Base-by-base conservation (phyloP, 257 asterid species). In the Solanum peruvianum region DNA sequence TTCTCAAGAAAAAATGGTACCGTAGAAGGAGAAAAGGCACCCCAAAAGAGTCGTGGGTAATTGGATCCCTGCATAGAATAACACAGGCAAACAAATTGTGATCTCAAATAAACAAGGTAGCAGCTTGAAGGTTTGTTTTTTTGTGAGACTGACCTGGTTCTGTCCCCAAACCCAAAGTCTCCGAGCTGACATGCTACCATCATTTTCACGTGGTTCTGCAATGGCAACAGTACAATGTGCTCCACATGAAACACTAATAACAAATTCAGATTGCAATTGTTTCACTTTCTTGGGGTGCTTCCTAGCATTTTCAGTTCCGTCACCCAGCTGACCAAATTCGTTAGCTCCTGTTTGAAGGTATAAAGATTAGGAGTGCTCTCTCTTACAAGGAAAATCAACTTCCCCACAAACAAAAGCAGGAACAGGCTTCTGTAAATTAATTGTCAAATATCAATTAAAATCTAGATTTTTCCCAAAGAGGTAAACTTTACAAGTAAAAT, bases 161-260 rank as follows among this genome's bases (percentile, higher is more conserved):
- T 97, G 98, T 83, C 99, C 99, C 99, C 99, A 96, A 84, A 97
- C 94, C 99, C 99, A 95, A 45, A 96, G 93, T 90, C 99, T 93
- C 92, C 95, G 90, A 25, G 88, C 88, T 21, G 99, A 92, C 87
- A 87, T 15, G 76, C 97, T 93, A 87, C 96, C 99, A 93, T 95
- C 98, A 35, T 94, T 94, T 88, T 95, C 93, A 70, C 95, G 97
- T 3, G 98, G 97, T 87, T 93, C 97, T 62, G 99, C 97, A 86
- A 97, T 93, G 56, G 98, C 99, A 31, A 95, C 98, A 85, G 98
- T 95, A 88, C 98, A 97, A 90, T 93, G 98, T 75, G 98, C 98
- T 80, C 99, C 99, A 91, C 99, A 95, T 42, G 99, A 93, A 87
- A 93, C 97, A 49, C 97, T 92, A 82, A 94, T 86, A 87, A 96